phyloP scores from a whole-genome alignment of 352 stramenopile species.

The Globisporangium takayamanum region DNA sequence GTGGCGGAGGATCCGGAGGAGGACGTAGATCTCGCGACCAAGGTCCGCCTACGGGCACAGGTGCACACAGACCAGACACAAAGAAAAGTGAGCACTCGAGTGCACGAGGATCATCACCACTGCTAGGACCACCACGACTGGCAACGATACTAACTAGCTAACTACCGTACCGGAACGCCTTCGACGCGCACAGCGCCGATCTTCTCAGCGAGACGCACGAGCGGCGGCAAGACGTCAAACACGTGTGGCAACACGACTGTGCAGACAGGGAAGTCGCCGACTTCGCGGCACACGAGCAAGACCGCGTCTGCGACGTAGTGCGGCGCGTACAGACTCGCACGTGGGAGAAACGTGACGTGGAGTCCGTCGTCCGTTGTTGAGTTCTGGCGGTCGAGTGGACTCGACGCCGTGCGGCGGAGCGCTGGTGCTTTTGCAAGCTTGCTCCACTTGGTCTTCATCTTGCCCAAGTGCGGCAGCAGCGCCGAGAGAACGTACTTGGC shows the following conservation, averaged over 20 bases:
- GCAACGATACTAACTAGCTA: background rate
- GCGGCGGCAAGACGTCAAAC: constrained; percentile 47
- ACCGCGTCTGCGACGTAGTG: constrained; percentile 65
- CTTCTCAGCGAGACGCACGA: constrained; percentile 52
- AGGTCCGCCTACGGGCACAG: constrained; percentile 38
- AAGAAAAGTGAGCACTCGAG: background rate
- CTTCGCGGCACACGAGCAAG: constrained; percentile 54
- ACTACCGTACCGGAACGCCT: constrained; percentile 49
- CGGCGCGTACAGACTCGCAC: constrained; percentile 50
- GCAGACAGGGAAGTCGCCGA: constrained; percentile 39
- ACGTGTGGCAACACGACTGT: constrained; percentile 47
- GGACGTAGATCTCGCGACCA: constrained; percentile 65
- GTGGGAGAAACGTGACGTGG: constrained; percentile 58
- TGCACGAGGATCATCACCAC: too few species aligned
- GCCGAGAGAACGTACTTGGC: constrained; percentile 55
- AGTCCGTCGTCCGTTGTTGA: constrained; percentile 24
- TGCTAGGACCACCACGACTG: constrained; percentile 1
- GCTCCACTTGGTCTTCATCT: constrained; percentile 48
- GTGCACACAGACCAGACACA: background rate
- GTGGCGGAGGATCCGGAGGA: constrained; percentile 54
- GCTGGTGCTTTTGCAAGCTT: constrained; percentile 38
- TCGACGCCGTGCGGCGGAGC: constrained; percentile 19
- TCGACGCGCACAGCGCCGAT: constrained; percentile 59
- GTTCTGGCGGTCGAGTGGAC: constrained; percentile 21
- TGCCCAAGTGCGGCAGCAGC: constrained; percentile 48